Percentiles rank a stretch among this genome's conserved stretches.
Evolutionary conservation across 202 grass and related monocot genomes (phyloP).

Genomic region (Elaeis oleifera): DNA sequence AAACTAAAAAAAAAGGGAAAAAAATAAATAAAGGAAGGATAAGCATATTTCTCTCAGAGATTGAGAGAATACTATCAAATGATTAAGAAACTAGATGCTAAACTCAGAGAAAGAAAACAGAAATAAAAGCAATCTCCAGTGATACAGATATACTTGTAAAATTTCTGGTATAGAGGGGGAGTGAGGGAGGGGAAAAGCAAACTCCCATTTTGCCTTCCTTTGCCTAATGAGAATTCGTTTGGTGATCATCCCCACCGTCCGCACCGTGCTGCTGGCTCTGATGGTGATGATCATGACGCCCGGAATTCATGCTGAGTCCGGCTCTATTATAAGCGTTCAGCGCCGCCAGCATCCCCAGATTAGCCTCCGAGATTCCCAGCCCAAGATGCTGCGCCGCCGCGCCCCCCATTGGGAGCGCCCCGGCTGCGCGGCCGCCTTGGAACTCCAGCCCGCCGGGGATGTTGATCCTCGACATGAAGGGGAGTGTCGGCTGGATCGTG

Average conservation of each 20-base stretch:
- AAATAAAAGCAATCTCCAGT: too few species aligned
- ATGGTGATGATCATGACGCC: slow-evolving; percentile 28
- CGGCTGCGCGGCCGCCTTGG: not conserved
- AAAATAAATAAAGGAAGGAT: slow-evolving; percentile 8
- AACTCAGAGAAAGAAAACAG: too few species aligned
- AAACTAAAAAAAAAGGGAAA: slow-evolving; percentile 29
- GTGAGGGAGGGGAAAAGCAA: not conserved
- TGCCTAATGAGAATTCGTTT: slow-evolving; percentile 57
- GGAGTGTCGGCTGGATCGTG: slow-evolving; percentile 71
- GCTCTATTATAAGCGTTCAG: slow-evolving; percentile 59
- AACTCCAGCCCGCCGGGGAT: slow-evolving; percentile 26
- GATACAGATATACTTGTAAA: too few species aligned
- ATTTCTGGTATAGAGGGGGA: too few species aligned
- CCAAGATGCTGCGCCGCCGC: slow-evolving; percentile 13
- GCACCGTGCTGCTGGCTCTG: slow-evolving; percentile 21
- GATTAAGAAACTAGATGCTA: too few species aligned
- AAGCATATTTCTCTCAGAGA: too few species aligned
- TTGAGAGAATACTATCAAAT: too few species aligned
- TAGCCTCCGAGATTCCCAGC: slow-evolving; percentile 50
- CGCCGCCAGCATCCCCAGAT: slow-evolving; percentile 81
- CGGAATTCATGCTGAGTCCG: slow-evolving; percentile 22
- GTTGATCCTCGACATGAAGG: slow-evolving; percentile 81
- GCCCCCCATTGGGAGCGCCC: slow-evolving; percentile 14
- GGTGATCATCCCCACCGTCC: slow-evolving; percentile 48
- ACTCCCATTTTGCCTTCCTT: not conserved